Conservation (phyloP, 768 basidiomycete genomes). For the Suillus occidentalis region DNA sequence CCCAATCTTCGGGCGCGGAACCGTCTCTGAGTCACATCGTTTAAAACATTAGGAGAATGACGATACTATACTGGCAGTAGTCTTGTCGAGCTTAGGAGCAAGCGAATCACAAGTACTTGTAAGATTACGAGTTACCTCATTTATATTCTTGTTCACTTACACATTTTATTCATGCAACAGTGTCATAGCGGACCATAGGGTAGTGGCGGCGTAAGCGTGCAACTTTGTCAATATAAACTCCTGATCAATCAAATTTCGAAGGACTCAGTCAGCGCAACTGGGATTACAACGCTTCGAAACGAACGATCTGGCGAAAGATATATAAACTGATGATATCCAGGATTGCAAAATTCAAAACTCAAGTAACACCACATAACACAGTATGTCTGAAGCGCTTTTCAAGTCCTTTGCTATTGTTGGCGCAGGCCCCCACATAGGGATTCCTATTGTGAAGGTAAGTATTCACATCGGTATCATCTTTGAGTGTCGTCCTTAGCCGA, state of each 20-base stretch:
- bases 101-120: background rate
- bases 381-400: constrained; percentile 9
- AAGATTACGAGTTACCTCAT: background rate
- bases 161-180: background rate
- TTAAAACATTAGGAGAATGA: background rate
- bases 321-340: background rate
- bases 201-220: background rate
- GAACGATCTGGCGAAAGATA: background rate
- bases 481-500: background rate
- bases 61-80: background rate
- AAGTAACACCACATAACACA: background rate
- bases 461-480: background rate
- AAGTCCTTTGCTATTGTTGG: constrained; percentile 12
- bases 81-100: background rate
- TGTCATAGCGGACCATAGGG: background rate
- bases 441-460: constrained; percentile 14
- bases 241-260: background rate
- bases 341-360: constrained; percentile 4
- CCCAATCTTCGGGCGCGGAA: background rate
- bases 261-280: background rate
- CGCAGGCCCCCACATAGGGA: constrained; percentile 9
- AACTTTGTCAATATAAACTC: background rate
- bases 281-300: background rate
- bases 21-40: background rate
- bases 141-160: background rate